Evolutionary conservation across 441 rosid species (phyloP).

Genomic region (Erodium texanum): DNA sequence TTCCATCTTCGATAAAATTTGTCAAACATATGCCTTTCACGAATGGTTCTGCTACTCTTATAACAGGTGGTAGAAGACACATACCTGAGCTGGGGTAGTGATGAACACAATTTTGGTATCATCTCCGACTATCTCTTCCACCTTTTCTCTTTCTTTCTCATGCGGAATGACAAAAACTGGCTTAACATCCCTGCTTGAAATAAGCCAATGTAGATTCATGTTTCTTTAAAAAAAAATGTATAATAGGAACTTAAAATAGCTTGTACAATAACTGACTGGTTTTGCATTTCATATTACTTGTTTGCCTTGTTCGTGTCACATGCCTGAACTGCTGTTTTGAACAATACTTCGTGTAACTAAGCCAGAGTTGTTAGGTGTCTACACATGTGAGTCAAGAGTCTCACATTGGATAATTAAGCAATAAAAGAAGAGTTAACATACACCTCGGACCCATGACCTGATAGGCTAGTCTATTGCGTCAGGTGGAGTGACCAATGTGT

Average conservation of each 20-base stretch:
- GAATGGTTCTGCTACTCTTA: not conserved
- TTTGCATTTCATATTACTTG: not conserved
- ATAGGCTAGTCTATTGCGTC: too few relatives aligned
- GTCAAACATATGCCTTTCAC: not conserved
- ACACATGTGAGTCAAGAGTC: too few relatives aligned
- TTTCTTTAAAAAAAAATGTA: not conserved
- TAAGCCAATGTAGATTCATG: not conserved
- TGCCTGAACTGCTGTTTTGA: not conserved
- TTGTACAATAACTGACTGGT: not conserved
- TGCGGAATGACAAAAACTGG: conserved; percentile 82
- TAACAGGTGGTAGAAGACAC: not conserved
- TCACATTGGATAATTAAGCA: too few relatives aligned
- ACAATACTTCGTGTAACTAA: not conserved
- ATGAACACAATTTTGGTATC: conserved; percentile 59
- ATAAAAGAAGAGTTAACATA: too few relatives aligned
- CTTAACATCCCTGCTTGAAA: conserved; percentile 45
- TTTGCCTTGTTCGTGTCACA: not conserved
- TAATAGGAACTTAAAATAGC: not conserved
- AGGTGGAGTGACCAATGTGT: too few relatives aligned
- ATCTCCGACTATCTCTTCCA: conserved; percentile 65
- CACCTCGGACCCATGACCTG: too few relatives aligned
- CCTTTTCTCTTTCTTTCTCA: conserved; percentile 80
- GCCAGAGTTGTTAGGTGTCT: too few relatives aligned
- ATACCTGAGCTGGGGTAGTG: conserved; percentile 88
- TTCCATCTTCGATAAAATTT: not conserved